Conservation (phyloP, 371 early-diverging fungal genomes). For the Phascolomyces articulosus region DNA sequence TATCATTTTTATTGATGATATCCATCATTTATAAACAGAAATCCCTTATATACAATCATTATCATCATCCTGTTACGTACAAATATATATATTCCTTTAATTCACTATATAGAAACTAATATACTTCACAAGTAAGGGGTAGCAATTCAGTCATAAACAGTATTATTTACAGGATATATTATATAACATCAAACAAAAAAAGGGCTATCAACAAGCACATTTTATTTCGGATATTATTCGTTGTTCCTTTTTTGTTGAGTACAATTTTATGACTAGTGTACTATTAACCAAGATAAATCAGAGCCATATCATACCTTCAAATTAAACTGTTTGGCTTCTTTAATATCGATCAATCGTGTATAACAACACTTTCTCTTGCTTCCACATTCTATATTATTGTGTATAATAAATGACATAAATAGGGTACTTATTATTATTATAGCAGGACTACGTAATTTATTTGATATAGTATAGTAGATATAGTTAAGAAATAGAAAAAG, state of each 20-base stretch:
- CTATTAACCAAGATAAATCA: not conserved
- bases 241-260: not conserved
- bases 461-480: no score
- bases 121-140: not conserved
- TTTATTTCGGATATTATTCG: not conserved
- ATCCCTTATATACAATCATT: no score
- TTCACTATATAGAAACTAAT: not conserved
- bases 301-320: not conserved
- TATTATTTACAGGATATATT: no score
- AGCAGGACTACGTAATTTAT: no score
- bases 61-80: no score
- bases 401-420: no score
- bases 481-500: not conserved
- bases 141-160: no score
- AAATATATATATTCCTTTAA: not conserved
- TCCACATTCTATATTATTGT: not conserved
- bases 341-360: not conserved
- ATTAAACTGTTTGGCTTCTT: conserved; percentile 1
- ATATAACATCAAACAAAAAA: no score
- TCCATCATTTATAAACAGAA: no score
- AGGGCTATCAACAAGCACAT: not conserved
- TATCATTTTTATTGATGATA: no score
- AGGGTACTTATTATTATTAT: no score
- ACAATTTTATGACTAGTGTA: not conserved
- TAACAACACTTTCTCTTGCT: not conserved